phyloP scores from a whole-genome alignment of 2,329 filamentous ascomycete genomes.

The Monilinia vaccinii-corymbosi region DNA sequence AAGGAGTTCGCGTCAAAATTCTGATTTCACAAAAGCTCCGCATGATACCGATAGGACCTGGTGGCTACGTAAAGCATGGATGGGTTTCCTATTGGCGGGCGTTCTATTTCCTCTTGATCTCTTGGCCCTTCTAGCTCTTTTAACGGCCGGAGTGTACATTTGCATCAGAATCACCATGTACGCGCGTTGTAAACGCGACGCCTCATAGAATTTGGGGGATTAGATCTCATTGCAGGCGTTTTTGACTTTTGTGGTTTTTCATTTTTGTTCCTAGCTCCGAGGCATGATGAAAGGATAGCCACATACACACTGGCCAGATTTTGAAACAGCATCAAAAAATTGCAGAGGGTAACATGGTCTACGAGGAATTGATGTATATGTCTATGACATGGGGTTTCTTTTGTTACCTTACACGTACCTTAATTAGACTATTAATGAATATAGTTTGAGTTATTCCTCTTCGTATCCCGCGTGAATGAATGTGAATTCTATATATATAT shows the following conservation, averaged over 20 bases:
- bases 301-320: conserved; percentile 1
- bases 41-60: conserved; percentile 14
- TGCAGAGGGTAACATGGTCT: neutral
- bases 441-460: neutral
- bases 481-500: neutral
- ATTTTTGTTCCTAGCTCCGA: conserved; percentile 5
- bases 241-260: neutral
- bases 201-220: conserved; percentile 24
- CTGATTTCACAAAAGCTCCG: conserved; percentile 11
- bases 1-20: conserved; percentile 1
- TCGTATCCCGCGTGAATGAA: neutral
- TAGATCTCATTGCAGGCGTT: conserved; percentile 24
- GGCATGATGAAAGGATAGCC: conserved; percentile 9
- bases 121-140: conserved; percentile 20
- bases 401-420: neutral
- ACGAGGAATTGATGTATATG: conserved; percentile 6
- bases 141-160: conserved; percentile 22
- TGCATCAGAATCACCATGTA: conserved; percentile 22
- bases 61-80: conserved; percentile 23
- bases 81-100: conserved; percentile 25
- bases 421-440: conserved; percentile 5
- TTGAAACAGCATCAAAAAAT: conserved; percentile 1
- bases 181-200: conserved; percentile 18
- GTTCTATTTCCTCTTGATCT: conserved; percentile 28
- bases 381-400: neutral